Percentiles rank a stretch among this genome's conserved stretches.
phyloP scores from a whole-genome alignment of 164 flowering plant species.

The Aristolochia fimbriata region DNA sequence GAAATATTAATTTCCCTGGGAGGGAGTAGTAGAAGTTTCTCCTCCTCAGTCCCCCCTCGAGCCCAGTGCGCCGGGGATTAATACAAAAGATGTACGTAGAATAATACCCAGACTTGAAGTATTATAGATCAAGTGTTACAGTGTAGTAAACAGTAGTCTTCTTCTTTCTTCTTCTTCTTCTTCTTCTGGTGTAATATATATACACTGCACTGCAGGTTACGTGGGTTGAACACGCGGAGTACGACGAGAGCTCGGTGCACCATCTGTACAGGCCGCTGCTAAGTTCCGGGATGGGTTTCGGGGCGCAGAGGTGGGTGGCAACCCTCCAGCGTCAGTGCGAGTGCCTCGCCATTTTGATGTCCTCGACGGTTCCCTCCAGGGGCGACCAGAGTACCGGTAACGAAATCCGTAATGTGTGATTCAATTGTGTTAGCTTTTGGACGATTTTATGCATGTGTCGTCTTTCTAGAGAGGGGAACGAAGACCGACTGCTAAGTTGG shows the following conservation, averaged over 20 bases:
- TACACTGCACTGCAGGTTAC: constrained; percentile 52
- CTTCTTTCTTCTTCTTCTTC: too few species aligned
- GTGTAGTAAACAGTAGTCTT: too few species aligned
- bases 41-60: too few species aligned
- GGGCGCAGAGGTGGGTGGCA: constrained; percentile 91
- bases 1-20: too few species aligned
- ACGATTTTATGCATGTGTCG: too few species aligned
- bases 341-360: constrained; percentile 89
- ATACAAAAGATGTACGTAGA: too few species aligned
- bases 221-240: constrained; percentile 97
- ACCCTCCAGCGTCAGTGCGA: constrained; percentile 89
- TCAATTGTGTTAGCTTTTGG: not conserved
- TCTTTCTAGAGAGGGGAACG: too few species aligned
- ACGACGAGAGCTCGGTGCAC: constrained; percentile 65
- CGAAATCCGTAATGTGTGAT: not conserved
- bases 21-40: too few species aligned
- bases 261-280: constrained; percentile 71
- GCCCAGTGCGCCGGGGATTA: not conserved
- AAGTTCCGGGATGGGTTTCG: constrained; percentile 82
- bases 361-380: constrained; percentile 42
- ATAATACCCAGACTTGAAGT: too few species aligned
- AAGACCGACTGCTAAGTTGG: too few species aligned
- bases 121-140: too few species aligned
- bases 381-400: constrained; percentile 15
- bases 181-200: too few species aligned